Percentiles rank a stretch among this genome's conserved stretches.
Conservation (phyloP, 805 yeast species). For the Torulaspora delbrueckii region DNA sequence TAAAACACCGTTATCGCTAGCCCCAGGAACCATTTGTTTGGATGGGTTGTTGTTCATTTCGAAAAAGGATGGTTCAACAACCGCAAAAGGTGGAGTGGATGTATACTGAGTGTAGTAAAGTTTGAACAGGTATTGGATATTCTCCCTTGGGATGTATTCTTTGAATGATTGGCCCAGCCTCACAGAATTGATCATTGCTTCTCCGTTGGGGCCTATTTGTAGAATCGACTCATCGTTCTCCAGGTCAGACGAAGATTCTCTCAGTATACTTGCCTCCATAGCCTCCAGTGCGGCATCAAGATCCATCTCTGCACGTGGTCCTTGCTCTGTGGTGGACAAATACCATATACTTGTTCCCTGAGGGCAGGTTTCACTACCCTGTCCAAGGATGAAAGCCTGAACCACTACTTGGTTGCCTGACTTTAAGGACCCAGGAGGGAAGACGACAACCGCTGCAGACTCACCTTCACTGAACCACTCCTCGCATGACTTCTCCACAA, state of each 20-base stretch:
- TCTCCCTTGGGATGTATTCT: slow-evolving; percentile 77
- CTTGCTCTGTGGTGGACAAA: slow-evolving; percentile 69
- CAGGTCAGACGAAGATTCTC: slow-evolving; percentile 63
- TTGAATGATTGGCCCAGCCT: slow-evolving; percentile 81
- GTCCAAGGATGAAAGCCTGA: slow-evolving; percentile 82
- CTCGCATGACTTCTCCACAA: slow-evolving; percentile 79
- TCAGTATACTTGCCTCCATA: slow-evolving; percentile 71
- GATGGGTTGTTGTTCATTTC: slow-evolving; percentile 33
- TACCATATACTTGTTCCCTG: slow-evolving; percentile 88
- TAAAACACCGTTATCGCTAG: slow-evolving; percentile 45
- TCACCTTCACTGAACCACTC: slow-evolving; percentile 91
- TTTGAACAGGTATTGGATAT: slow-evolving; percentile 56
- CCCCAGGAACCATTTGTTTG: slow-evolving; percentile 30
- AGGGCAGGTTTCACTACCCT: slow-evolving; percentile 84
- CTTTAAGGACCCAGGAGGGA: slow-evolving; percentile 79
- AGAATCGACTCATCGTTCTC: slow-evolving; percentile 57
- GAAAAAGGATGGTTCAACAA: slow-evolving; percentile 42
- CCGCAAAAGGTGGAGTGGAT: slow-evolving; percentile 52
- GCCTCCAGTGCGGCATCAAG: slow-evolving; percentile 74
- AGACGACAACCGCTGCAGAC: slow-evolving; percentile 79
- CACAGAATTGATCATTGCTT: slow-evolving; percentile 70
- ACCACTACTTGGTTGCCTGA: slow-evolving; percentile 66
- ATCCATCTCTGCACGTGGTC: slow-evolving; percentile 66
- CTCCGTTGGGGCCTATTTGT: slow-evolving; percentile 50
- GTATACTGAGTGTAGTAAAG: slow-evolving; percentile 58